Evolutionary conservation across 2,329 filamentous ascomycete species (phyloP), one percentile per base, ranked within the genome.

Genomic region (Penicillium digitatum): DNA sequence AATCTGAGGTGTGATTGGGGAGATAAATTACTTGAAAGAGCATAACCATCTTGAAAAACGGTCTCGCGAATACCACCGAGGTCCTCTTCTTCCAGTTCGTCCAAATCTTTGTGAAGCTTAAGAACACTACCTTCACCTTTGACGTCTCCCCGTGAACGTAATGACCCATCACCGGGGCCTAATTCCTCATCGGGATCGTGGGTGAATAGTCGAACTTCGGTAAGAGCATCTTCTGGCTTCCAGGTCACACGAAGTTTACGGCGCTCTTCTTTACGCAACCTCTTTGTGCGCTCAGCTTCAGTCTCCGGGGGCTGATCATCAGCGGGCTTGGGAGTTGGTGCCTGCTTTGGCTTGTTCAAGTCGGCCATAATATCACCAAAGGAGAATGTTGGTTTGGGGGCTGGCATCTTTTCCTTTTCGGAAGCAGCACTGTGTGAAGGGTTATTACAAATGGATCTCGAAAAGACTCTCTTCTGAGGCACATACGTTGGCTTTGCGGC

Each of bases 131-230:
- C 78, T 67, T 80, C 84, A 35, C 82, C 82, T 52, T 81, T 81
- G 45, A 83, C 79, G 64, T 87, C 83, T 24, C 78, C 78, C 12
- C 80, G 79, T 66, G 86, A 82, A 44, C 81, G 79, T 61, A 81
- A 77, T 62, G 82, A 78, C 62, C 80, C 83, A 55, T 82, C 80
- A 40, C 81, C 79, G 44, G 83, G 82, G 16, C 79, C 80, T 53
- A 82, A 69, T 60, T 87, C 83, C 66, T 87, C 84, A 10, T 85
- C 82, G 0, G 82, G 83, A 60, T 86, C 82, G 66, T 85, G 83
- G 26, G 79, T 81, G 66, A 87, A 87, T 47, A 82, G 76, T 43
- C 80, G 78, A 51, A 85, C 76, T 61, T 82, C 75, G 3, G 81
- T 81, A 12, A 87, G 74, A 27, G 77, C 74, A 18, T 79, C 76